These are phyloP conservation scores for Ilyonectria sp. DNA, from an alignment of 2,329 filamentous ascomycete species.

Conservation along the genomic window DNA sequence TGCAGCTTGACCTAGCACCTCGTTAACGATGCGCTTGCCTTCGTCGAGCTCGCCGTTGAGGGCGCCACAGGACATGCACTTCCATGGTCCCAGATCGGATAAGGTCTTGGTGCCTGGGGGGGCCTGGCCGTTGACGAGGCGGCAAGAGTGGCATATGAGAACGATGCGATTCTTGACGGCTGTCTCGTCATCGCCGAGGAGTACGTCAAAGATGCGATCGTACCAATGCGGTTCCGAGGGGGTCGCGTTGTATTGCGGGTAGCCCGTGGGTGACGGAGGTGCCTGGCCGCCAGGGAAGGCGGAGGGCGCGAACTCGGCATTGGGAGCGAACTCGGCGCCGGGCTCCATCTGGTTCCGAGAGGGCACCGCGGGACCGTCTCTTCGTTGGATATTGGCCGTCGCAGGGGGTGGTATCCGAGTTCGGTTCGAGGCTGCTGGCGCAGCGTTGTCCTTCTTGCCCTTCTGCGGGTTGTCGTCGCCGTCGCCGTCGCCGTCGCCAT, in stretches of 20 bases:
- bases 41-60: slow-evolving; percentile 88
- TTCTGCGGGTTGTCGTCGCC: slow-evolving; percentile 30
- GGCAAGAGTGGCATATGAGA: slow-evolving; percentile 85
- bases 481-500: slow-evolving; percentile 29
- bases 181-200: slow-evolving; percentile 96
- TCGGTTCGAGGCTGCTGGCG: slow-evolving; percentile 51
- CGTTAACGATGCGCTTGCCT: slow-evolving; percentile 78
- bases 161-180: slow-evolving; percentile 91
- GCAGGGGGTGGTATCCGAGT: slow-evolving; percentile 71
- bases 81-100: slow-evolving; percentile 88
- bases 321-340: slow-evolving; percentile 80
- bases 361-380: slow-evolving; percentile 49
- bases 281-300: slow-evolving; percentile 56
- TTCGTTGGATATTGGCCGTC: slow-evolving; percentile 73
- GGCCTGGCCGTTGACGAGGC: slow-evolving; percentile 95
- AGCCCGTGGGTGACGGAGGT: slow-evolving; percentile 21
- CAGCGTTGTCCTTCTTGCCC: slow-evolving; percentile 34
- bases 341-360: slow-evolving; percentile 53
- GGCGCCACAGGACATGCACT: slow-evolving; percentile 86
- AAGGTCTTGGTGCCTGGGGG: slow-evolving; percentile 86
- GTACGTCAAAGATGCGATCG: slow-evolving; percentile 90
- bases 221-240: slow-evolving; percentile 82
- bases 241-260: slow-evolving; percentile 38
- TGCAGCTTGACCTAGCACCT: slow-evolving; percentile 63
- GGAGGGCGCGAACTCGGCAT: slow-evolving; percentile 62